These are phyloP conservation scores for Silene vulgaris DNA, from an alignment of 179 eudicot genomes.

Conservation along the genomic window DNA sequence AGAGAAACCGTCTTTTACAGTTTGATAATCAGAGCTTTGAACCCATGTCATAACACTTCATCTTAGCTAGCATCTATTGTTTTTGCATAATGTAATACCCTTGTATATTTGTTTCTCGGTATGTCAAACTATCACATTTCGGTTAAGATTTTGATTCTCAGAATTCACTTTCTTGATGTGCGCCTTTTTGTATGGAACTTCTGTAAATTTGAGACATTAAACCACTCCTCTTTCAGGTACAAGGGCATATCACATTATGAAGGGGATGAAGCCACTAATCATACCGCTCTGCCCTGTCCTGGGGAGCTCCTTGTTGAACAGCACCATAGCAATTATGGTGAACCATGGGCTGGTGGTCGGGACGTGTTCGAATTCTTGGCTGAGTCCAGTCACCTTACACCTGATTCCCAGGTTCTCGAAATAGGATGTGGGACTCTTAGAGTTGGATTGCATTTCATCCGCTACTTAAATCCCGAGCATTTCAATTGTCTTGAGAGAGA, in stretches of 20 bases:
- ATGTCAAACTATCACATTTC: too few species aligned
- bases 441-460: slow-evolving; percentile 87
- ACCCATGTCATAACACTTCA: too few species aligned
- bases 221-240: slow-evolving; percentile 41
- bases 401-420: slow-evolving; percentile 74
- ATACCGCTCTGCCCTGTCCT: slow-evolving; percentile 89
- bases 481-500: slow-evolving; percentile 90
- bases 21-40: too few species aligned
- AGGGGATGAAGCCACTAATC: slow-evolving; percentile 67
- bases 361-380: slow-evolving; percentile 94
- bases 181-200: too few species aligned
- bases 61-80: too few species aligned
- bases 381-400: slow-evolving; percentile 50
- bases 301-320: slow-evolving; percentile 89
- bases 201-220: background rate
- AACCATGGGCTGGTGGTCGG: slow-evolving; percentile 99
- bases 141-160: too few species aligned
- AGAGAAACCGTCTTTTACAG: too few species aligned
- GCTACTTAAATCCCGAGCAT: slow-evolving; percentile 61
- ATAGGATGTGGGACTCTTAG: slow-evolving; percentile 98
- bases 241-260: slow-evolving; percentile 94
- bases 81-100: background rate
- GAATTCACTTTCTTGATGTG: too few species aligned
- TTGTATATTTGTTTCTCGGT: background rate
- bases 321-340: slow-evolving; percentile 98